Conservation (phyloP, 441 rosid species). For the Syzygium malaccense region DNA sequence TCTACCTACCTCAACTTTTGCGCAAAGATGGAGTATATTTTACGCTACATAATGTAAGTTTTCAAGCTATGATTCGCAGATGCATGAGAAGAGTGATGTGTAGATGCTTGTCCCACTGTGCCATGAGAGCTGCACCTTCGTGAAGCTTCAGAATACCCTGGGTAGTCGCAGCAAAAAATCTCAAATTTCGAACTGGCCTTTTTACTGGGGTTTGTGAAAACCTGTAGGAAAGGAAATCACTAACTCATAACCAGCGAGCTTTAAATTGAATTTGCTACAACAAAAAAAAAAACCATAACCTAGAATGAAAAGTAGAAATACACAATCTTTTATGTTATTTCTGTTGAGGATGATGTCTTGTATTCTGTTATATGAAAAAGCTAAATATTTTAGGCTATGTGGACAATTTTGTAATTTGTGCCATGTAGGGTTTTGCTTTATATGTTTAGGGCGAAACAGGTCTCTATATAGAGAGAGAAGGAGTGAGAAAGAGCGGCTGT, state of each 20-base stretch:
- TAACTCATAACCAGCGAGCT: background rate
- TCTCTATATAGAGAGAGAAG: no score
- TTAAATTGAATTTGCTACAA: background rate
- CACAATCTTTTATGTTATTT: background rate
- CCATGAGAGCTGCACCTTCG: background rate
- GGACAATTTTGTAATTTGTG: no score
- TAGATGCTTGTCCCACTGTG: background rate
- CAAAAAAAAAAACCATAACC: background rate
- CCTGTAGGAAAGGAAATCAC: constrained; percentile 28
- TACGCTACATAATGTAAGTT: background rate
- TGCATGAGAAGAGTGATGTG: background rate
- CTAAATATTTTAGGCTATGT: no score
- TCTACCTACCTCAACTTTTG: background rate
- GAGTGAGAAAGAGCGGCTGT: no score
- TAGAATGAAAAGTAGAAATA: background rate
- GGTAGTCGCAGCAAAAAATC: constrained; percentile 50
- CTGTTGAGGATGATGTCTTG: no score
- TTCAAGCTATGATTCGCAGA: background rate
- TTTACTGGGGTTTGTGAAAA: constrained; percentile 87
- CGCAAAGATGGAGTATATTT: background rate
- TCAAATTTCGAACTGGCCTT: constrained; percentile 72
- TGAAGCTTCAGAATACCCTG: background rate
- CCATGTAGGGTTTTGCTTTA: no score
- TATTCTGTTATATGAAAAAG: no score
- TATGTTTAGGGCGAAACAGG: no score